phyloP scores from a whole-genome alignment of 768 basidiomycete species.

The Panaeolus cyanescens region DNA sequence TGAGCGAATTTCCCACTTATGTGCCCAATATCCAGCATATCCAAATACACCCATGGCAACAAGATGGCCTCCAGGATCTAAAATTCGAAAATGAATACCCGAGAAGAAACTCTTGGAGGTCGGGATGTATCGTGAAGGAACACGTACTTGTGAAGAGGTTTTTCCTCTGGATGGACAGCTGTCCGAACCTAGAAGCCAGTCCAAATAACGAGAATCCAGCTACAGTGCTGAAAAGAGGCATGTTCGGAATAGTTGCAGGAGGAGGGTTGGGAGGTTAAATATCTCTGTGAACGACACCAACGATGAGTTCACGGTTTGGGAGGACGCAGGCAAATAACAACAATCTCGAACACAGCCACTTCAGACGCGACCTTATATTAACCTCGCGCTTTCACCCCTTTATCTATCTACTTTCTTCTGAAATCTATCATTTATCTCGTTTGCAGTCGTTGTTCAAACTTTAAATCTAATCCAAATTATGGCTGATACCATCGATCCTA shows the following conservation, averaged over 20 bases:
- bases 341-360: conserved; percentile 39
- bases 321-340: conserved; percentile 22
- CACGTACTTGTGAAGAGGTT: conserved; percentile 79
- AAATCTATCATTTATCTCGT: conserved; percentile 4
- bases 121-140: conserved; percentile 1
- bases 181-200: conserved; percentile 80
- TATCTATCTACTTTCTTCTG: conserved; percentile 8
- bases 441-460: conserved; percentile 7
- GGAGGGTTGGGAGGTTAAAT: conserved; percentile 14
- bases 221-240: conserved; percentile 69
- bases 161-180: conserved; percentile 83
- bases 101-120: background rate
- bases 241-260: conserved; percentile 24
- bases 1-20: conserved; percentile 66
- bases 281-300: conserved; percentile 9
- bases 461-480: background rate
- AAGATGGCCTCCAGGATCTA: conserved; percentile 75
- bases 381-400: background rate
- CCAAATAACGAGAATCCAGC: conserved; percentile 83
- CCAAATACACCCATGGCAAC: conserved; percentile 73
- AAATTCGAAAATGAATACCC: conserved; percentile 2
- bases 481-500: conserved; percentile 14
- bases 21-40: conserved; percentile 74
- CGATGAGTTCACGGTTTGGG: conserved; percentile 11
- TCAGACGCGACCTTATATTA: conserved; percentile 21